These are phyloP conservation scores for Orbilia oligospora DNA, from an alignment of 2,329 filamentous ascomycete genomes.

Conservation along the genomic window DNA sequence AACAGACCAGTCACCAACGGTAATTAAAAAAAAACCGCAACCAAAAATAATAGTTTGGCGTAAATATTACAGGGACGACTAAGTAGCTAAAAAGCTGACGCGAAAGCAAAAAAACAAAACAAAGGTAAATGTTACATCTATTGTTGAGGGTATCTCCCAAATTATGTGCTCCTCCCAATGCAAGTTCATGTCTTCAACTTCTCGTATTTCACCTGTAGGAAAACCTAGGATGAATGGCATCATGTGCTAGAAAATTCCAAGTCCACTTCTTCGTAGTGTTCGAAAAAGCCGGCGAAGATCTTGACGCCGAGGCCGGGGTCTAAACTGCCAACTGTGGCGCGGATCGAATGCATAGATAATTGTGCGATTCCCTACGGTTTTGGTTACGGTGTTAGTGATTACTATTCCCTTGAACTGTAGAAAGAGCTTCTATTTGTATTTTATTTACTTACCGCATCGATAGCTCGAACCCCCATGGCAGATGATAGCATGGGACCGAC, in stretches of 20 bases:
- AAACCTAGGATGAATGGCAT: slow-evolving; percentile 48
- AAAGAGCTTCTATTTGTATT: no score
- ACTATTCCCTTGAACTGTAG: background rate
- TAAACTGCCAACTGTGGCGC: slow-evolving; percentile 86
- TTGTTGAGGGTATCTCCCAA: slow-evolving; percentile 39
- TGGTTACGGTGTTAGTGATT: slow-evolving; percentile 8
- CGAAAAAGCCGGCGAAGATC: slow-evolving; percentile 90
- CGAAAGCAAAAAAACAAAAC: background rate
- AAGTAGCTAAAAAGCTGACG: background rate
- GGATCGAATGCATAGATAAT: slow-evolving; percentile 92
- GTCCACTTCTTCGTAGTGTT: slow-evolving; percentile 87
- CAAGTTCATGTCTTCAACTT: slow-evolving; percentile 1
- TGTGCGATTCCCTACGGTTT: slow-evolving; percentile 79
- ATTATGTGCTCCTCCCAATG: slow-evolving; percentile 28
- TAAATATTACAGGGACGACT: background rate
- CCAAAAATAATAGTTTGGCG: no score
- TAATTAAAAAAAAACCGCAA: no score
- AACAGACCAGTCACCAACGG: no score
- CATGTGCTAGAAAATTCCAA: slow-evolving; percentile 75
- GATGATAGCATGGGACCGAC: slow-evolving; percentile 92
- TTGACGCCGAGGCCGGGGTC: slow-evolving; percentile 91
- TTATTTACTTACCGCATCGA: slow-evolving; percentile 76
- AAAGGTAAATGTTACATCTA: slow-evolving; percentile 33
- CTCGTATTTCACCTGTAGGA: background rate
- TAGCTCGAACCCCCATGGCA: slow-evolving; percentile 82